Evolutionary conservation across 148 eudicot genomes (phyloP).

Genomic region (Cornus kousa): DNA sequence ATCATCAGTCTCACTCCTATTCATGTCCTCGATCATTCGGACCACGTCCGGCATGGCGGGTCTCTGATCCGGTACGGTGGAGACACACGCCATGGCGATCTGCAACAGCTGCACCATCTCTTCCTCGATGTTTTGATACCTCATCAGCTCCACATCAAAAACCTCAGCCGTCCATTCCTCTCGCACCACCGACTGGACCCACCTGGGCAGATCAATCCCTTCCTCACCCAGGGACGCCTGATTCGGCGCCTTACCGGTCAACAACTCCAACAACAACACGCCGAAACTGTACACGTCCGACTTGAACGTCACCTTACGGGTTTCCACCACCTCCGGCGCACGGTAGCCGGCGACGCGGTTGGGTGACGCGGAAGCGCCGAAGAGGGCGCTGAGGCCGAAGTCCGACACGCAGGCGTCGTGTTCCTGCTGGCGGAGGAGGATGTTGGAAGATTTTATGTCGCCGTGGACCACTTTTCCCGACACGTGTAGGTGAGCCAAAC

Average conservation of each 20-base stretch:
- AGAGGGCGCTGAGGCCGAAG: constrained; percentile 51
- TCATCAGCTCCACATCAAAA: constrained; percentile 83
- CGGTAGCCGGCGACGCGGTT: constrained; percentile 73
- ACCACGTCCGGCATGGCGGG: constrained; percentile 63
- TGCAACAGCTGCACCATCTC: constrained; percentile 65
- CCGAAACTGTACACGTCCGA: constrained; percentile 75
- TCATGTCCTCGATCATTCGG: constrained; percentile 76
- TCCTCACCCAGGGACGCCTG: constrained; percentile 87
- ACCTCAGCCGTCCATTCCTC: constrained; percentile 94
- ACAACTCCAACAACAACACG: constrained; percentile 65
- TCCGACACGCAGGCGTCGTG: constrained; percentile 50
- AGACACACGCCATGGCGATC: constrained; percentile 56
- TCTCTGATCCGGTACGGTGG: constrained; percentile 54
- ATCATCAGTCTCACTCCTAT: constrained; percentile 54
- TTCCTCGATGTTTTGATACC: constrained; percentile 73
- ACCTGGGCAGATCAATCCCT: constrained; percentile 85
- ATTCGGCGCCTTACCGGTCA: constrained; percentile 88
- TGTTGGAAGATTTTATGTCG: constrained; percentile 62
- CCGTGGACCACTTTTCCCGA: constrained; percentile 54
- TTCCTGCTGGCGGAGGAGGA: constrained; percentile 50
- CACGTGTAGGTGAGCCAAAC: constrained; percentile 52
- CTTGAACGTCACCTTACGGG: constrained; percentile 61
- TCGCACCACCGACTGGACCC: constrained; percentile 82
- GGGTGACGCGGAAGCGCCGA: constrained; percentile 28
- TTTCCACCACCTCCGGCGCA: constrained; percentile 77